Conservation (phyloP, 73 alveolate species). For the Blepharisma stoltei region DNA sequence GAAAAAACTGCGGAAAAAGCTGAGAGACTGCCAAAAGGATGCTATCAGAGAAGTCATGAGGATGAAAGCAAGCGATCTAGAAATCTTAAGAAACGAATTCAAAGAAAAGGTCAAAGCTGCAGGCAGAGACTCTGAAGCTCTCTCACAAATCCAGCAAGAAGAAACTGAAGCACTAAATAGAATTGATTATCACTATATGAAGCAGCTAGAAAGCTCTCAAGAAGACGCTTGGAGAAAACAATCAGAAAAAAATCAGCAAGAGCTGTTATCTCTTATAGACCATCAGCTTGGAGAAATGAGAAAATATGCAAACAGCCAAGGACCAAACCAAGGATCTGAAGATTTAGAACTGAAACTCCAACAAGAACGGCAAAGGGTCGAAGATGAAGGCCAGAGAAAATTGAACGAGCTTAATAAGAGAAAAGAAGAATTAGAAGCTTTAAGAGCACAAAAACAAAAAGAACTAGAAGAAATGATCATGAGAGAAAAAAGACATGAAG, state of each 20-base stretch:
- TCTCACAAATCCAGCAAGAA: background rate
- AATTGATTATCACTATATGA: slow-evolving; percentile 14
- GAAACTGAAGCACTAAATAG: background rate
- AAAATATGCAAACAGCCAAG: background rate
- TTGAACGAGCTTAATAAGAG: background rate
- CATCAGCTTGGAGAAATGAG: slow-evolving; percentile 19
- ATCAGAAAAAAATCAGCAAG: background rate
- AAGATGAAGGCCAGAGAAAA: background rate
- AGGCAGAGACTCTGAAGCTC: slow-evolving; percentile 25
- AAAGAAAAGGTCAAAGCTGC: slow-evolving; percentile 21
- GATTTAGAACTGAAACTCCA: background rate
- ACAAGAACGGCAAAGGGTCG: background rate
- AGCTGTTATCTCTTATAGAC: background rate
- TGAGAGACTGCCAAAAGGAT: background rate
- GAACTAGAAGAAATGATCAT: slow-evolving; percentile 26
- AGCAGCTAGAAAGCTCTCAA: slow-evolving; percentile 6
- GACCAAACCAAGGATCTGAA: background rate
- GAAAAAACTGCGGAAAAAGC: background rate
- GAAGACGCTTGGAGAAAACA: slow-evolving; percentile 28
- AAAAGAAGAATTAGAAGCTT: slow-evolving; percentile 16
- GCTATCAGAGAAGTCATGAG: slow-evolving; percentile 12
- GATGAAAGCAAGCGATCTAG: slow-evolving; percentile 13
- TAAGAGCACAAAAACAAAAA: slow-evolving; percentile 15
- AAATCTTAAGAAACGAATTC: background rate
- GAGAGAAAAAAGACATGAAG: slow-evolving; percentile 11